A percentile compares a stretch with the other conserved stretches of the same genome.
Evolutionary conservation across 345 rosid genomes (phyloP).

Genomic region (Rhizophora apiculata): DNA sequence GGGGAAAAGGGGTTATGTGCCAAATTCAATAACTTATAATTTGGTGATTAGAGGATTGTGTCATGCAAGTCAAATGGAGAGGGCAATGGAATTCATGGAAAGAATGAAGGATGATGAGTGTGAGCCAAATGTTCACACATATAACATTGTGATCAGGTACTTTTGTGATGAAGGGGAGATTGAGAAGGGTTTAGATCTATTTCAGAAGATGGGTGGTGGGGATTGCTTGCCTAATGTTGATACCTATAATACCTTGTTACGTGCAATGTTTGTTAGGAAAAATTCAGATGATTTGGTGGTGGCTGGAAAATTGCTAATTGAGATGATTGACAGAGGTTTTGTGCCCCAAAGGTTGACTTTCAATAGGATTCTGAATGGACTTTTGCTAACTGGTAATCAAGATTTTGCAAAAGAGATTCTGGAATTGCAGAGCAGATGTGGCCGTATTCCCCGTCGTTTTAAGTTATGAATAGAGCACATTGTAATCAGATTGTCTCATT

Average conservation of each 20-base stretch:
- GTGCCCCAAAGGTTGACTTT: conserved; percentile 70
- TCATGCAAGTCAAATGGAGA: conserved; percentile 61
- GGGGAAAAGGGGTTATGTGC: conserved; percentile 68
- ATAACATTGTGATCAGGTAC: conserved; percentile 66
- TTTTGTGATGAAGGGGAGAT: conserved; percentile 65
- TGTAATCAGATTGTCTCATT: not conserved
- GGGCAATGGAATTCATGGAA: conserved; percentile 55
- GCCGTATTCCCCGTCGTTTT: conserved; percentile 40
- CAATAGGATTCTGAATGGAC: conserved; percentile 77
- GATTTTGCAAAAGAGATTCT: conserved; percentile 65
- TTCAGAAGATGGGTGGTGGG: conserved; percentile 59
- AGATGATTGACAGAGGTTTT: conserved; percentile 94
- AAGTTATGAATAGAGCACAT: conserved; percentile 17
- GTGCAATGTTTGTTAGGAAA: conserved; percentile 87
- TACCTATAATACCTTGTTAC: conserved; percentile 74
- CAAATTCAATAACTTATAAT: conserved; percentile 64
- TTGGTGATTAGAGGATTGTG: conserved; percentile 78
- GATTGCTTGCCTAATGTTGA: conserved; percentile 83
- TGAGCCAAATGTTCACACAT: conserved; percentile 74
- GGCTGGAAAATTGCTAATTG: conserved; percentile 76
- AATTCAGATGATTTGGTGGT: conserved; percentile 64
- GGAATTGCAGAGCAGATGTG: conserved; percentile 62
- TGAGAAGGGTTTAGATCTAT: conserved; percentile 58
- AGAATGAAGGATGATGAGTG: conserved; percentile 67
- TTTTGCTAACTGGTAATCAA: conserved; percentile 81